Evolutionary conservation across 2,329 filamentous ascomycete genomes (phyloP).

Genomic region (Thielaviopsis ethacetica): DNA sequence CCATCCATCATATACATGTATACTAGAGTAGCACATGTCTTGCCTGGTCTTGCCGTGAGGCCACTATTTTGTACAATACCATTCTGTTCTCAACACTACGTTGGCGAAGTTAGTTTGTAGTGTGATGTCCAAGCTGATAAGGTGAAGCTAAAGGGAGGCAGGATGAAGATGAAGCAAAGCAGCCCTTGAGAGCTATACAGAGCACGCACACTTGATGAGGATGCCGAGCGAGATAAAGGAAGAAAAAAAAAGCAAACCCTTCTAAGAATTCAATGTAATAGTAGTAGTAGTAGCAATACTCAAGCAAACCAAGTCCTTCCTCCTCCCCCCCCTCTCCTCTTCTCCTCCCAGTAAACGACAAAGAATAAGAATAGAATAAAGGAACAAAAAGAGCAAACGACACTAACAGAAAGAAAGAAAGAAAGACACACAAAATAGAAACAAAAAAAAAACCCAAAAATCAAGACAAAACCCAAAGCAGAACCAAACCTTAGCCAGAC

Average conservation of each 20-base stretch:
- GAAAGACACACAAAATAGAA: background rate
- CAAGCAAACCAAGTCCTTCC: too few species aligned
- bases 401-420: conserved; percentile 1
- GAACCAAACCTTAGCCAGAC: too few species aligned
- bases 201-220: too few species aligned
- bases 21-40: background rate
- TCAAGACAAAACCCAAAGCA: background rate
- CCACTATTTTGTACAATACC: background rate
- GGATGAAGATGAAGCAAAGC: too few species aligned
- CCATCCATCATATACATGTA: background rate
- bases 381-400: background rate
- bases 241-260: background rate
- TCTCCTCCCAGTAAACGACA: background rate
- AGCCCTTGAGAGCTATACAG: too few species aligned
- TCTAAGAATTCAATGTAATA: too few species aligned
- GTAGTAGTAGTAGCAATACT: too few species aligned
- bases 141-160: too few species aligned
- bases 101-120: too few species aligned
- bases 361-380: background rate
- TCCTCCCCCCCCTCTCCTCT: background rate
- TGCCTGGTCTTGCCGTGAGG: background rate
- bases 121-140: too few species aligned
- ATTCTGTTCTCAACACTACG: too few species aligned
- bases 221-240: too few species aligned
- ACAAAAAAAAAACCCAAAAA: background rate